Evolutionary conservation across 768 basidiomycete species (phyloP), one percentile per base, ranked within the genome.

Genomic region (Mycena sanguinolenta): DNA sequence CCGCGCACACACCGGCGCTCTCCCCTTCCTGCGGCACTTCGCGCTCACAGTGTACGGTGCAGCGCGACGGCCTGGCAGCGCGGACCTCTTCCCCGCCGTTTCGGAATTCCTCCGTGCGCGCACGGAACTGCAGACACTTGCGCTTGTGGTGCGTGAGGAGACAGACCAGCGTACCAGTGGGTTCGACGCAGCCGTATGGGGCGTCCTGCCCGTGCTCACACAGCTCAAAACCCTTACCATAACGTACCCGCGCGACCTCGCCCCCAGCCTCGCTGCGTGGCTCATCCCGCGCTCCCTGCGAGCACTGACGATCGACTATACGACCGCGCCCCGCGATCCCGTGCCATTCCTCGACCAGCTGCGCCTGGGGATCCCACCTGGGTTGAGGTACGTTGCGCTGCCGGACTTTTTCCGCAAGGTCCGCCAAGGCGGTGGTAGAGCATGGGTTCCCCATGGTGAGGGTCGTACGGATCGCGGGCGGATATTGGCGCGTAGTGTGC

Each of bases 151-250:
- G 5, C 79, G 81, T 25, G 86, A 87, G 58, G 84, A 84, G 59
- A 71, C 69, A 6, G 79, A 83, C 25, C 86, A 88, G 72, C 82
- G 82, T 69, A 82, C 84, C 9, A 83, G 90, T 13, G 92, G 92
- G 30, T 92, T 91, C 72, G 89, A 92, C 70, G 90, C 92, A 0
- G 86, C 89, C 1, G 83, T 89, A 9, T 93, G 91, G 92, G 91
- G 92, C 13, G 88, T 92, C 10, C 81, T 94, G 13, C 91, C 91
- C 0, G 85, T 85, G 7, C 78, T 94, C 28, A 78, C 80, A 21
- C 82, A 82, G 16, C 77, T 94, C 59, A 84, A 79, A n/a, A 85
- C 83, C 44, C 76, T 93, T 64, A 85, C 82, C 60, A 90, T 92
- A 63, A 88, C 88, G 6, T 88, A 92, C 74, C 92, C 92, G 2